Base-by-base conservation (phyloP, 192 early-diverging fungal genomes). In the Kappamyces sp. region DNA sequence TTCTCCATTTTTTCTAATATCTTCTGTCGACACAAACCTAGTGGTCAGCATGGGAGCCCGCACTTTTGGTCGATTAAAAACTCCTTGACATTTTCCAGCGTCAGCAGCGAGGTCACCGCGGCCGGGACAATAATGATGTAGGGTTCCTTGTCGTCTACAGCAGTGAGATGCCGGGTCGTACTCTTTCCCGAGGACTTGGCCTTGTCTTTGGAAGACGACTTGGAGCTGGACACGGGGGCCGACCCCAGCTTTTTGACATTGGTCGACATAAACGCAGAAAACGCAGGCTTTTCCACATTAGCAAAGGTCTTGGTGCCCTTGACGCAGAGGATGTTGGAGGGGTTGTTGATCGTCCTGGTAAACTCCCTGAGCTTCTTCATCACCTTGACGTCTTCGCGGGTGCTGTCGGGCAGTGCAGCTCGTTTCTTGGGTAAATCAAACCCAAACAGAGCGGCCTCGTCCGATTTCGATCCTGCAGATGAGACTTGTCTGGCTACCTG, bases 81-180 rank as follows among this genome's bases (percentile, higher is more conserved):
- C 36, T 86, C 70, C 65, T 88, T 85, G 46, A 91, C 84, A 70
- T 97, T 97, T 69, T 85, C 91, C 73, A 95, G 76, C 33, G 85
- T 93, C 42, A 97, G 48, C 66, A 88, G 80, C 0, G 93, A 81
- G 2, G 90, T 90, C 2, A 86, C 71, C 31, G 84, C 87, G 0
- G 90, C 82, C 2, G 94, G 94, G n/a, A 97, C 87, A 33, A 97
- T 84, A 63, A 97, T 95, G 14, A 93, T 91, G 94, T 39, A 84
- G 84, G 32, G n/a, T 58, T 12, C 45, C 42, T 58, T 5, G 33
- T 42, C 15, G 50, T 54, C 49, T 48, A 14, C n/a, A 1, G 29
- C 12, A 34, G 12, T 42, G 8, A 3, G 1, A 12, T 39, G 11
- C 14, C 22, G 8, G 3, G 39, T 15, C 9, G 9, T 32, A 36